Percentiles rank a stretch among this genome's conserved stretches.
phyloP scores from a whole-genome alignment of 106 monocot genomes.

The Phalaenopsis equestris region DNA sequence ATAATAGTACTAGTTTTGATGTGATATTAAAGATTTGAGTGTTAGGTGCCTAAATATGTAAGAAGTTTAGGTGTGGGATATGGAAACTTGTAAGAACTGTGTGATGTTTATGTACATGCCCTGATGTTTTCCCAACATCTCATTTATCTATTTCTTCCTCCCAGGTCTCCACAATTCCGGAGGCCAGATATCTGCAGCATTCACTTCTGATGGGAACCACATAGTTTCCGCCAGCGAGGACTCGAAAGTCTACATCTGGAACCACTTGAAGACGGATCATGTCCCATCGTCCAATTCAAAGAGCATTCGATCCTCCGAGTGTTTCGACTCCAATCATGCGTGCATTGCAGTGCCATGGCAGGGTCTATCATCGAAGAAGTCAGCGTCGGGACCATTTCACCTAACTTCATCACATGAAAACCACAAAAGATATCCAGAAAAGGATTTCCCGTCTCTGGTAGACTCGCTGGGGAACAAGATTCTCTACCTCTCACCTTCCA shows the following conservation, averaged over 20 bases:
- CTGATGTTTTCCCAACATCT: not conserved
- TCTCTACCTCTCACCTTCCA: constrained; percentile 12
- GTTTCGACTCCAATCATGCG: constrained; percentile 26
- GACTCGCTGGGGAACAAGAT: not conserved
- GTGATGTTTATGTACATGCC: too few species aligned
- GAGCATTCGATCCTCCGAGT: constrained; percentile 23
- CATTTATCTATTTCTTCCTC: not conserved
- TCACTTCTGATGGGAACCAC: constrained; percentile 43
- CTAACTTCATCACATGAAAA: not conserved
- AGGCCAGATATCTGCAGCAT: constrained; percentile 32
- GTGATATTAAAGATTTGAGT: too few species aligned
- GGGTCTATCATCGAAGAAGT: constrained; percentile 5
- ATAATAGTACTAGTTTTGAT: too few species aligned
- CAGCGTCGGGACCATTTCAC: not conserved
- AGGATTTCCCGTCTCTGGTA: not conserved
- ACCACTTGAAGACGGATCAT: constrained; percentile 21
- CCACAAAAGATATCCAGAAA: not conserved
- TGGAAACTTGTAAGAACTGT: too few species aligned
- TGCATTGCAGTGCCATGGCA: constrained; percentile 36
- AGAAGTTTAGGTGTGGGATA: too few species aligned
- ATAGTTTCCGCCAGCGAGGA: constrained; percentile 39
- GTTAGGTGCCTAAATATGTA: too few species aligned
- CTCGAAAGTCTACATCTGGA: constrained; percentile 45
- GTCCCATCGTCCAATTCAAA: not conserved
- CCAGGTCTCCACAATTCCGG: constrained; percentile 30